Percentiles rank a stretch among this genome's conserved stretches.
phyloP scores from a whole-genome alignment of 2,329 filamentous ascomycete species.

The Aspergillus hiratsukae region DNA sequence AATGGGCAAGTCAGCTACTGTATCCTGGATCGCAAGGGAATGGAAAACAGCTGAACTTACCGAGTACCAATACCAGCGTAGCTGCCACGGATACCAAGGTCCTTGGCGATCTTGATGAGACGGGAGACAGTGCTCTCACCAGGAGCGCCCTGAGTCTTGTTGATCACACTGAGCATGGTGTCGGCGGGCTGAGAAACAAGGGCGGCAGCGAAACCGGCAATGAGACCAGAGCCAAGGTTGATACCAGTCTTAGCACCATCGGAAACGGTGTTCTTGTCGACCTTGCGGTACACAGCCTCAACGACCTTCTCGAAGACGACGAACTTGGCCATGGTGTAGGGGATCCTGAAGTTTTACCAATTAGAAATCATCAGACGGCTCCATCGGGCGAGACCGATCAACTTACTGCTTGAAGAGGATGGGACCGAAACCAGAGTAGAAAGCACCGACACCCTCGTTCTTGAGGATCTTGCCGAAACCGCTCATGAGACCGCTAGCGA shows the following conservation, averaged over 20 bases:
- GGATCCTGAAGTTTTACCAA: constrained; percentile 55
- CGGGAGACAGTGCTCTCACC: constrained; percentile 78
- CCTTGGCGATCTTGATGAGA: constrained; percentile 81
- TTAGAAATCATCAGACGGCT: not conserved
- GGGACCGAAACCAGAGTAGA: constrained; percentile 88
- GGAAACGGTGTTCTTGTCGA: constrained; percentile 69
- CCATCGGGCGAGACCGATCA: not conserved
- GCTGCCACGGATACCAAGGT: constrained; percentile 74
- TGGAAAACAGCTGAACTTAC: constrained; percentile 25
- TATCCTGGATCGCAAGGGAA: not conserved
- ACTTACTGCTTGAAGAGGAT: constrained; percentile 78
- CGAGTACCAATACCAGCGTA: constrained; percentile 78
- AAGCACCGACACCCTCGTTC: constrained; percentile 76
- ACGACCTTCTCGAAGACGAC: constrained; percentile 87
- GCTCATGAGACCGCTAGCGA: constrained; percentile 71
- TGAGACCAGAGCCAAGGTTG: constrained; percentile 80
- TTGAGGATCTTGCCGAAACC: constrained; percentile 80
- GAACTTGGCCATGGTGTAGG: constrained; percentile 94
- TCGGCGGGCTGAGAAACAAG: constrained; percentile 85
- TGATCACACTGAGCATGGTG: constrained; percentile 93
- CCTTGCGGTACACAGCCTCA: constrained; percentile 63
- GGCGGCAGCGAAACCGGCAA: constrained; percentile 83
- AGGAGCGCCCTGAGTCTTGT: constrained; percentile 85
- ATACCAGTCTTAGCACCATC: constrained; percentile 68
- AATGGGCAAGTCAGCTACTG: not conserved